These are phyloP conservation scores for Fusarium buharicum DNA, from an alignment of 2,329 filamentous ascomycete genomes.

Conservation along the genomic window DNA sequence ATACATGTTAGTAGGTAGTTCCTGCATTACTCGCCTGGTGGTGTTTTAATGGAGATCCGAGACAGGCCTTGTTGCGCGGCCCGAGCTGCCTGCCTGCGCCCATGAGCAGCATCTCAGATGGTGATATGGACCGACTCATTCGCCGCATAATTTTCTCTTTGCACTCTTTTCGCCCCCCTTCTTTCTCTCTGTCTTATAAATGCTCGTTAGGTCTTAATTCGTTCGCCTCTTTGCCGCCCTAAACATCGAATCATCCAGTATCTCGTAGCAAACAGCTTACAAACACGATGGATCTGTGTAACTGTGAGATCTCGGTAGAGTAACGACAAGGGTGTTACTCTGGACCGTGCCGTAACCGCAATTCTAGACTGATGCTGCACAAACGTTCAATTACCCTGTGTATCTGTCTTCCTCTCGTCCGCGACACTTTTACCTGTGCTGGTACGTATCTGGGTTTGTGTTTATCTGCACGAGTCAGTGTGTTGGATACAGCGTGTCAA, in stretches of 20 bases:
- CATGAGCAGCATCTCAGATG: conserved; percentile 3
- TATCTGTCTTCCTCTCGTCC: conserved; percentile 17
- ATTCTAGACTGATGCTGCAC: background rate
- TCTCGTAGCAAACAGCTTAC: conserved; percentile 5
- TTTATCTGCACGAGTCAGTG: conserved; percentile 7
- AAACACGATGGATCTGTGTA: conserved; percentile 18
- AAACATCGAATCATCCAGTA: conserved; percentile 6
- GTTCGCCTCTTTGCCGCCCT: conserved; percentile 19
- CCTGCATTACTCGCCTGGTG: conserved; percentile 24
- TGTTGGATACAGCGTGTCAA: background rate
- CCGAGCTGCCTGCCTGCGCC: conserved; percentile 23
- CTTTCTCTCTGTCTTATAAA: background rate
- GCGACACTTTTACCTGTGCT: background rate
- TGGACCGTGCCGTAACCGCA: background rate
- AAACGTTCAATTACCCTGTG: background rate
- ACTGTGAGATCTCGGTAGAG: conserved; percentile 10
- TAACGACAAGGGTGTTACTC: conserved; percentile 4
- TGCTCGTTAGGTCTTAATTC: background rate
- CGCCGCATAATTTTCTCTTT: background rate
- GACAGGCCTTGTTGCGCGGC: conserved; percentile 27
- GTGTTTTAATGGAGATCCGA: conserved; percentile 18
- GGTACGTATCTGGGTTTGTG: background rate
- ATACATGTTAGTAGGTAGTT: background rate
- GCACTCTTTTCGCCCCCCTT: background rate
- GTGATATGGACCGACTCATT: conserved; percentile 12